Base-by-base conservation (phyloP, 371 early-diverging fungal species). In the Rhizopus stolonifer region DNA sequence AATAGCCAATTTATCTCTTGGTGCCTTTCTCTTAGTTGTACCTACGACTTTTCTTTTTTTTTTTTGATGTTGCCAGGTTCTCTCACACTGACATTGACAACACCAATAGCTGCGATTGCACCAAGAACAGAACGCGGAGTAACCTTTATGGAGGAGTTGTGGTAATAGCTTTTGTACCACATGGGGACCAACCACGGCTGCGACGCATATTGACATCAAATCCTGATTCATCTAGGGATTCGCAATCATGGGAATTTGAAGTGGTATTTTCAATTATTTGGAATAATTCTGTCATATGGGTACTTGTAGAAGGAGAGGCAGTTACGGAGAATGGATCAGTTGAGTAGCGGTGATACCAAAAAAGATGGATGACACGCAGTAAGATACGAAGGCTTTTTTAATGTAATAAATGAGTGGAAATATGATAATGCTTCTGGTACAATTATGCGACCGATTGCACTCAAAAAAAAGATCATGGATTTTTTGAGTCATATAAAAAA, bases 271-370 rank as follows among this genome's bases (percentile, higher is more conserved):
- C 29, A 64, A 58, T 58, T 59, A 58, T 58, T 22, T 64, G 56
- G 58, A 58, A 32, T 52, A 64, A 52, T 58, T 58, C 31, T 63
- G 51, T 54, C 52, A 19, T 55, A 64, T 64, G 59, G 46, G 46
- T 36, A 64, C 56, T 58, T 64, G 45, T 29, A 64, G 64, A 58
- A 46, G 52, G 54, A 58, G 59, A 58, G 50, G 51, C 64, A 63
- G 51, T 52, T 54, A 15, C 40, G 54, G 57, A 52, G 54, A 46
- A 55, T 52, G 56, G 29, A 2, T 29, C 0, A 1, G 29, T 1
- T 29, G 29, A 29, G 2, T 46, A 44, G 42, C 36, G 15, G 36
- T 1, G 15, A 36, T 36, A 15, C 36, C 36, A 36, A 36, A 36
- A 36, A 14, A n/a, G 2, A 36, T 11, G 49, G 49, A 18, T 49